Percentiles rank a stretch among this genome's conserved stretches.
Conservation (phyloP, 306 rosid genomes). For the Lathyrus oleraceus region DNA sequence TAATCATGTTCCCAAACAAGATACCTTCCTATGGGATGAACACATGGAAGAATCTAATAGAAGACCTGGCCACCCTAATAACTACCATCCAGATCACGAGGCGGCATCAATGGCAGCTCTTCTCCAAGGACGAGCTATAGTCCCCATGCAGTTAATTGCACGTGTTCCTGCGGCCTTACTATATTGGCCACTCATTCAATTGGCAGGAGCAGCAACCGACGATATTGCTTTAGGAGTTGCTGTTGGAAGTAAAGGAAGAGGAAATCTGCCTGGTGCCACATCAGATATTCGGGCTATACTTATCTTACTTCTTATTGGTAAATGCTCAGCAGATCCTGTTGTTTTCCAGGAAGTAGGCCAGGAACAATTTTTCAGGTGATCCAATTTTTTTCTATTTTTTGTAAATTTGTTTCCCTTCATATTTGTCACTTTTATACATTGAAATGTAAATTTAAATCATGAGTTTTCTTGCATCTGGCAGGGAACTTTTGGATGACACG, state of each 20-base stretch:
- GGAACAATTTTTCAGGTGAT: conserved; percentile 93
- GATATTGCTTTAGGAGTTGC: conserved; percentile 92
- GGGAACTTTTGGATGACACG: conserved; percentile 93
- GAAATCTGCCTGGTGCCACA: conserved; percentile 91
- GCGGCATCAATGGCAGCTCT: conserved; percentile 83
- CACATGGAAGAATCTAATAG: conserved; percentile 56
- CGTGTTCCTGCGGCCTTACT: conserved; percentile 92
- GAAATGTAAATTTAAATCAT: conserved; percentile 4
- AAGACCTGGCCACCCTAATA: conserved; percentile 48
- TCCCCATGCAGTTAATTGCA: conserved; percentile 91
- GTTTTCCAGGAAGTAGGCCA: conserved; percentile 84
- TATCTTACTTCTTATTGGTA: conserved; percentile 89
- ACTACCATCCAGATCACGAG: conserved; percentile 60
- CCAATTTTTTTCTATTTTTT: conserved; percentile 23
- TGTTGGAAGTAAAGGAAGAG: conserved; percentile 99
- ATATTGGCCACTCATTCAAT: conserved; percentile 95
- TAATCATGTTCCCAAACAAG: conserved; percentile 41
- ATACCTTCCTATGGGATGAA: conserved; percentile 48
- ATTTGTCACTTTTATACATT: conserved; percentile 13
- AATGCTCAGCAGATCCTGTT: conserved; percentile 88
- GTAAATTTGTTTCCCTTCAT: conserved; percentile 8
- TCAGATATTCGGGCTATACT: conserved; percentile 95
- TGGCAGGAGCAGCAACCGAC: conserved; percentile 97
- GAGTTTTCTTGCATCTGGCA: conserved; percentile 45
- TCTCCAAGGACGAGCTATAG: conserved; percentile 84